Base-by-base conservation (phyloP, 768 basidiomycete genomes). In the Suillus placidus region DNA sequence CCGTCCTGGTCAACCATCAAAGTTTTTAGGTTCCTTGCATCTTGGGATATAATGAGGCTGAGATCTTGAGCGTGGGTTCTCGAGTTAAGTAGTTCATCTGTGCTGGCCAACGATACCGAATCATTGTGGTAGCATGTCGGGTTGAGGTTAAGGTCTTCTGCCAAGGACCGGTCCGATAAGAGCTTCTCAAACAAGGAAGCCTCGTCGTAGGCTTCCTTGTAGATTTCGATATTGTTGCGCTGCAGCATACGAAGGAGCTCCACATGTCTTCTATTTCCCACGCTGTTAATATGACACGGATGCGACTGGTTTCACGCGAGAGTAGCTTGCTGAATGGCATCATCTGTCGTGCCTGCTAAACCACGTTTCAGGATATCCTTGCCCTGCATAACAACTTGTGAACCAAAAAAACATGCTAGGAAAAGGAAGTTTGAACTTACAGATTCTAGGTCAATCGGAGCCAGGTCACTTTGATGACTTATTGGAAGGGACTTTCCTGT, bases 191-290 rank as follows among this genome's bases (percentile, higher is more conserved):
- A 49, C 47, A 12, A 49, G n/a, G 12, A 23, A 2, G 23, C 47
- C 5, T 49, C 47, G 12, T 49, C 4, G 4, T 2, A 2, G 23
- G 23, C 47, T 12, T 47, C 47, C 12, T 43, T 9, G 18, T 43
- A 49, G 1, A 23, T 13, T 9, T 35, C 32, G 3, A 14, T 12
- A 16, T 43, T 49, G 47, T 0, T 49, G 12, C 23, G 10, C 47
- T 49, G 56, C 55, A 64, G 26, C 7, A 18, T 18, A 20, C 40
- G 16, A 5, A 58, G 54, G 32, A 64, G 30, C 38, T 42, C 16
- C 20, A 2, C 55, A 7, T 56, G 30, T 61, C 64, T 35, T 65
- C 64, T 49, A 65, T 65, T 20, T 65, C 60, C 64, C 64, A 65
- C 7, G 47, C 64, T 23, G 60, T 65, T n/a, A 52, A 34, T 7